Percentiles rank a stretch among this genome's conserved stretches.
Evolutionary conservation across 441 rosid species (phyloP).

Genomic region (Melastoma candidum): DNA sequence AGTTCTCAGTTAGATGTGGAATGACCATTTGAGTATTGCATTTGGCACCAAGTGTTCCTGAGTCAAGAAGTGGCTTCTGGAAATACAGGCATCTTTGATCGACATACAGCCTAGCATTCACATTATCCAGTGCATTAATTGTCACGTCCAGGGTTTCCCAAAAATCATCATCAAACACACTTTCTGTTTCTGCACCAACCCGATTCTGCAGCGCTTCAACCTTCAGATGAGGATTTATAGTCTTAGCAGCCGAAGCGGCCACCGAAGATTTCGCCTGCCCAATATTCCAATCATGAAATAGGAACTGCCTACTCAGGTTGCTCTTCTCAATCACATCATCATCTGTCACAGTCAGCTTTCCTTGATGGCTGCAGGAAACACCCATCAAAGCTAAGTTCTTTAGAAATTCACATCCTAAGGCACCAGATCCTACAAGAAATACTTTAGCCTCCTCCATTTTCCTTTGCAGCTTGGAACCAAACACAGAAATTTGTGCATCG

Average conservation of each 20-base stretch:
- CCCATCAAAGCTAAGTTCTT: neutral
- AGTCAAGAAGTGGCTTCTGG: constrained; percentile 10
- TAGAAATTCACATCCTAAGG: neutral
- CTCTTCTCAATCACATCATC: constrained; percentile 2
- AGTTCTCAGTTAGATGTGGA: constrained; percentile 85
- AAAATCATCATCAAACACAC: neutral
- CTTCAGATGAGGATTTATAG: constrained; percentile 1
- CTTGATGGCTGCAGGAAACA: constrained; percentile 3
- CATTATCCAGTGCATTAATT: constrained; percentile 3
- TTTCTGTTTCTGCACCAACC: neutral
- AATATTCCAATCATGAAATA: neutral
- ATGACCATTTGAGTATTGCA: constrained; percentile 94
- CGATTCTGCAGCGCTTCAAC: constrained; percentile 5
- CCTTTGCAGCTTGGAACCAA: constrained; percentile 1
- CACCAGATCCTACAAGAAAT: constrained; percentile 6
- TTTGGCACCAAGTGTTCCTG: constrained; percentile 39
- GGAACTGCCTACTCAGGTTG: neutral
- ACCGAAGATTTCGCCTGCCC: neutral
- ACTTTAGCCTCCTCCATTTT: neutral
- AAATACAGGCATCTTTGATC: constrained; percentile 13
- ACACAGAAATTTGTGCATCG: neutral
- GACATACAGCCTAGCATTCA: neutral
- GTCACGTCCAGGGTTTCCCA: neutral
- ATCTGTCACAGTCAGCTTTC: neutral
- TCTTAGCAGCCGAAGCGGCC: neutral